phyloP scores from a whole-genome alignment of 495 filamentous ascomycete species.

The Paragyromitra xinjiangensis region DNA sequence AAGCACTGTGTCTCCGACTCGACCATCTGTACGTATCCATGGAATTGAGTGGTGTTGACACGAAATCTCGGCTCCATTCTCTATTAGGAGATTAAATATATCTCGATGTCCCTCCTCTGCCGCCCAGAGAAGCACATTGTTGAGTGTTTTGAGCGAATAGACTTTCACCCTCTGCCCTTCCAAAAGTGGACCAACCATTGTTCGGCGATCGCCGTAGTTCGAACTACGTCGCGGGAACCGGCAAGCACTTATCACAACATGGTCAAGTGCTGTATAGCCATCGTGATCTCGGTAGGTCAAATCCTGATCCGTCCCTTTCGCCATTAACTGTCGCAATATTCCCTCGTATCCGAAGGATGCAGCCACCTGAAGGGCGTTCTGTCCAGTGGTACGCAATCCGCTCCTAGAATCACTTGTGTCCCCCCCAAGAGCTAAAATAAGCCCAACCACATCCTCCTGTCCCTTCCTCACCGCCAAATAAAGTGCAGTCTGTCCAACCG shows the following conservation, averaged over 20 bases:
- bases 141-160: slow-evolving; percentile 6
- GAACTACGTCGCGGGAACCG: not conserved
- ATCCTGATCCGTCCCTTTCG: not conserved
- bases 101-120: slow-evolving; percentile 5
- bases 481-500: not conserved
- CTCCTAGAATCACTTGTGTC: not conserved
- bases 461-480: slow-evolving; percentile 9
- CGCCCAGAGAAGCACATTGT: slow-evolving; percentile 14
- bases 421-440: slow-evolving; percentile 2
- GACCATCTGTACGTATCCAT: not conserved
- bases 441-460: not conserved
- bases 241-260: slow-evolving; percentile 2
- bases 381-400: not conserved
- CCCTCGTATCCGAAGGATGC: not conserved
- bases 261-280: slow-evolving; percentile 2
- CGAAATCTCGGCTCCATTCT: slow-evolving; percentile 3
- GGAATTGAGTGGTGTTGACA: slow-evolving; percentile 1
- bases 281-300: not conserved
- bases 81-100: not conserved
- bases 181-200: not conserved
- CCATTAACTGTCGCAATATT: not conserved
- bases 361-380: not conserved
- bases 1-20: slow-evolving; percentile 1
- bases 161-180: not conserved
- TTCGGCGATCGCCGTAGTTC: not conserved